Conservation (phyloP, 78 protist species). For the Chrysochromulina parva region DNA sequence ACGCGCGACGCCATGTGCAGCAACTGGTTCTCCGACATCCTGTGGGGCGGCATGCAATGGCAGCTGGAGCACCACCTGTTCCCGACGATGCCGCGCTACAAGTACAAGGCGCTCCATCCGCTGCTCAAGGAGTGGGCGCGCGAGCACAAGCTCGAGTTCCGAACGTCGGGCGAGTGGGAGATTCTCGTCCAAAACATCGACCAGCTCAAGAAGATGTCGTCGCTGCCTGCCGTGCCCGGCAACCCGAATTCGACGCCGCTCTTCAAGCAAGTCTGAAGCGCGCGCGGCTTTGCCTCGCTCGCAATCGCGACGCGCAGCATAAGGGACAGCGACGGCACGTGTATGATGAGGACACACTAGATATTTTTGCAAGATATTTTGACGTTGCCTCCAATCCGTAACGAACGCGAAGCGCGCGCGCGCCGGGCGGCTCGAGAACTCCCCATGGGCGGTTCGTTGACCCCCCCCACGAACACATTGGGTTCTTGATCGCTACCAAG, state of each 20-base stretch:
- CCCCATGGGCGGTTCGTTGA: too few relatives aligned
- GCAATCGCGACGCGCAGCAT: too few relatives aligned
- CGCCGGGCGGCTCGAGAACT: too few relatives aligned
- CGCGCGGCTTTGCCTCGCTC: too few relatives aligned
- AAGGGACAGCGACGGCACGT: too few relatives aligned
- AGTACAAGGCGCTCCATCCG: not conserved
- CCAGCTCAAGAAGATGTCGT: not conserved
- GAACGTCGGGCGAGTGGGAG: not conserved
- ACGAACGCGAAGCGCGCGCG: too few relatives aligned
- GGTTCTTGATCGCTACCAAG: too few relatives aligned
- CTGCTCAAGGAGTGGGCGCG: not conserved
- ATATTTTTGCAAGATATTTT: too few relatives aligned
- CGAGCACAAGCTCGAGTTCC: not conserved
- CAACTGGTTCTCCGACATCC: not conserved
- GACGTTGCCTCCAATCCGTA: too few relatives aligned
- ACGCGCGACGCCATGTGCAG: not conserved
- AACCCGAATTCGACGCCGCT: not conserved
- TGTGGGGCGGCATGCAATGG: constrained; percentile 46
- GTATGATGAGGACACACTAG: too few relatives aligned
- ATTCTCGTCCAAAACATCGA: not conserved
- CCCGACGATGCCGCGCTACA: constrained; percentile 45
- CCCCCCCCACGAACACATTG: too few relatives aligned
- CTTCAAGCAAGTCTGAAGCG: constrained; percentile 10
- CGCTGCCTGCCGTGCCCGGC: not conserved
- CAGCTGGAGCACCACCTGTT: constrained; percentile 65